A percentile compares a stretch with the other conserved stretches of the same genome.
Conservation (phyloP, 1,139 yeast species). For the Pneumocystis oryctolagi region DNA sequence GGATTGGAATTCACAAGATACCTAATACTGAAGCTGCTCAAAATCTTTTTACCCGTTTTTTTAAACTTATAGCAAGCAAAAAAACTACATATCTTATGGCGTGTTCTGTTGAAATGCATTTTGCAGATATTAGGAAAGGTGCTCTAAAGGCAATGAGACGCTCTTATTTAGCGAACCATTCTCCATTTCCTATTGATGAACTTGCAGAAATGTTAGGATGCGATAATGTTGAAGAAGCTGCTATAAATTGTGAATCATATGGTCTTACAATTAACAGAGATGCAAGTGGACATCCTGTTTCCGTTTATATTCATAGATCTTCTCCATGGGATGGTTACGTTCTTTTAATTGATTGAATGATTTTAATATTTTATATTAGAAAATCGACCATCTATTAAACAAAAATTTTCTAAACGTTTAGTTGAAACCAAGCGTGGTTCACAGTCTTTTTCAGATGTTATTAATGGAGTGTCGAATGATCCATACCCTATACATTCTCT, state of each 20-base stretch:
- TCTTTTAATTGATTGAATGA: not conserved
- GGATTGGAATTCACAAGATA: constrained; percentile 40
- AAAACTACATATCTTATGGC: constrained; percentile 56
- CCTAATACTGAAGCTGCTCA: constrained; percentile 45
- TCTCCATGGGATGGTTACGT: constrained; percentile 8
- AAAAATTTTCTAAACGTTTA: constrained; percentile 2
- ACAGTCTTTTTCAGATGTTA: constrained; percentile 5
- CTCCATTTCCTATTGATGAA: constrained; percentile 6
- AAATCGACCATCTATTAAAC: constrained; percentile 3
- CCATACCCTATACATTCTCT: not conserved
- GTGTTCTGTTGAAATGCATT: constrained; percentile 65
- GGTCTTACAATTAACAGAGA: constrained; percentile 5
- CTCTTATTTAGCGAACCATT: constrained; percentile 9
- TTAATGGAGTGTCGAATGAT: not conserved
- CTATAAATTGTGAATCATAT: constrained; percentile 7
- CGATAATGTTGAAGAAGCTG: constrained; percentile 9
- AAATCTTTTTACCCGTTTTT: constrained; percentile 51
- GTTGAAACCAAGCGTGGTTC: constrained; percentile 9
- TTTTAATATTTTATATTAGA: constrained; percentile 3
- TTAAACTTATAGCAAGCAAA: constrained; percentile 35
- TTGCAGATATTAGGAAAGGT: constrained; percentile 63
- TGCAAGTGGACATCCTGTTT: constrained; percentile 3
- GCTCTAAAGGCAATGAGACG: constrained; percentile 47
- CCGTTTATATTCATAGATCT: constrained; percentile 8
- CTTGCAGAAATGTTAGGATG: constrained; percentile 8